A percentile compares a stretch with the other conserved stretches of the same genome.
These are phyloP conservation scores for Suillus lakei DNA, from an alignment of 768 basidiomycete species.

Conservation along the genomic window DNA sequence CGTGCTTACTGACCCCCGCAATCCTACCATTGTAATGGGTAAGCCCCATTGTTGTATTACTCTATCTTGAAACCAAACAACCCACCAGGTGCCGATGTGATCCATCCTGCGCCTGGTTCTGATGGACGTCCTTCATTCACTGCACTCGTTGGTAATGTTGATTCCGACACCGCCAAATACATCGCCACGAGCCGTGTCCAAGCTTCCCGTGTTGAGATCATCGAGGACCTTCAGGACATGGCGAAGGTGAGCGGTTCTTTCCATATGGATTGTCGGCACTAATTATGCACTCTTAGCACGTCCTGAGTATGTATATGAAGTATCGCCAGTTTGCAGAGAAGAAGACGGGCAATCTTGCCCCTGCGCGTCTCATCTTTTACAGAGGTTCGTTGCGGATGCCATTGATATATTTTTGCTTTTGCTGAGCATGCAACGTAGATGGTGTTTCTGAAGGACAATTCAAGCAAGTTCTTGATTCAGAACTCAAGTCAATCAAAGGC, in stretches of 20 bases:
- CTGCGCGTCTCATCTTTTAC: slow-evolving; percentile 77
- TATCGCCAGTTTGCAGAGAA: slow-evolving; percentile 64
- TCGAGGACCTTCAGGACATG: slow-evolving; percentile 73
- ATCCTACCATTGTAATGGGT: slow-evolving; percentile 85
- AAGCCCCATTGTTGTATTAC: slow-evolving; percentile 20
- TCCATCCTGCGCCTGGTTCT: slow-evolving; percentile 81
- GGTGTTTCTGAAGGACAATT: slow-evolving; percentile 65
- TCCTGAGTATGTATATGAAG: slow-evolving; percentile 58
- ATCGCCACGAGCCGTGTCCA: slow-evolving; percentile 66
- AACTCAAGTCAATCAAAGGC: slow-evolving; percentile 67
- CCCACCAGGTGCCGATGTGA: slow-evolving; percentile 73
- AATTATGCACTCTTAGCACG: slow-evolving; percentile 42
- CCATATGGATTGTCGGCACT: slow-evolving; percentile 12
- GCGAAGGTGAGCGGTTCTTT: slow-evolving; percentile 44
- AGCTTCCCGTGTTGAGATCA: slow-evolving; percentile 73
- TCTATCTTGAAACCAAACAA: background rate
- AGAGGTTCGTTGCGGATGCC: slow-evolving; percentile 50
- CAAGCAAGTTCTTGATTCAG: slow-evolving; percentile 53
- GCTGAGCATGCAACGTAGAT: slow-evolving; percentile 35
- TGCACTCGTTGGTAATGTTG: slow-evolving; percentile 79
- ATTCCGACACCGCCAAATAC: slow-evolving; percentile 78
- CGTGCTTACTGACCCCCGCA: slow-evolving; percentile 66
- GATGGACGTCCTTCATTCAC: slow-evolving; percentile 84
- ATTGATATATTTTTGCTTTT: background rate
- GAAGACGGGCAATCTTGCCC: slow-evolving; percentile 45